Evolutionary conservation across 2,329 filamentous ascomycete species (phyloP).

Genomic region (Neophaeococcomyces aloes): DNA sequence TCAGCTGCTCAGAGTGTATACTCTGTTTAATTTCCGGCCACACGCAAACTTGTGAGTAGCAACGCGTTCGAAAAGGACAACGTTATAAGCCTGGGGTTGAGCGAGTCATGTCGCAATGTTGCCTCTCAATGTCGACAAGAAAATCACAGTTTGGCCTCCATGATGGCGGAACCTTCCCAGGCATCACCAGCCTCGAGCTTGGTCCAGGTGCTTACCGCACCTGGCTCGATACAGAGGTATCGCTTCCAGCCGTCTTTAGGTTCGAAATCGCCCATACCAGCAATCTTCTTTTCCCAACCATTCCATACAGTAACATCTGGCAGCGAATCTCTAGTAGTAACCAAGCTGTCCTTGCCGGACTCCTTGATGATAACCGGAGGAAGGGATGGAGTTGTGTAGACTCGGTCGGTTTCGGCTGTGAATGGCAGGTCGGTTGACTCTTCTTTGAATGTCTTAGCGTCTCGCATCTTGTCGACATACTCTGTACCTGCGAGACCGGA

Average conservation of each 20-base stretch:
- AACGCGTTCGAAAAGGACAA: no score
- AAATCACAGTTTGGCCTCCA: constrained; percentile 33
- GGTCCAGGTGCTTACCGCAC: constrained; percentile 70
- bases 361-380: constrained; percentile 50
- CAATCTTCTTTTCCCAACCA: constrained; percentile 79
- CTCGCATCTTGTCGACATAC: constrained; percentile 75
- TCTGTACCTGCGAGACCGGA: constrained; percentile 63
- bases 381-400: constrained; percentile 60
- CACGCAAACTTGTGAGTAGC: no score
- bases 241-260: constrained; percentile 84
- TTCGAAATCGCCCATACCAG: constrained; percentile 72
- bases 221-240: constrained; percentile 92
- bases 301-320: constrained; percentile 93
- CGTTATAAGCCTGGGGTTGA: no score
- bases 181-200: constrained; percentile 69
- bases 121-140: not conserved
- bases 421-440: constrained; percentile 57
- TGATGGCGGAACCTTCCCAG: constrained; percentile 54
- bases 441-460: constrained; percentile 53
- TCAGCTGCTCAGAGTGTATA: not conserved
- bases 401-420: constrained; percentile 70
- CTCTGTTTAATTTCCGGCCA: not conserved
- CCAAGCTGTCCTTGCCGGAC: constrained; percentile 54
- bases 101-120: no score
- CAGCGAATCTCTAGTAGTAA: constrained; percentile 72